Evolutionary conservation across 2,329 filamentous ascomycete species (phyloP), one percentile per base, ranked within the genome.

Genomic region (Talaromyces sp.): DNA sequence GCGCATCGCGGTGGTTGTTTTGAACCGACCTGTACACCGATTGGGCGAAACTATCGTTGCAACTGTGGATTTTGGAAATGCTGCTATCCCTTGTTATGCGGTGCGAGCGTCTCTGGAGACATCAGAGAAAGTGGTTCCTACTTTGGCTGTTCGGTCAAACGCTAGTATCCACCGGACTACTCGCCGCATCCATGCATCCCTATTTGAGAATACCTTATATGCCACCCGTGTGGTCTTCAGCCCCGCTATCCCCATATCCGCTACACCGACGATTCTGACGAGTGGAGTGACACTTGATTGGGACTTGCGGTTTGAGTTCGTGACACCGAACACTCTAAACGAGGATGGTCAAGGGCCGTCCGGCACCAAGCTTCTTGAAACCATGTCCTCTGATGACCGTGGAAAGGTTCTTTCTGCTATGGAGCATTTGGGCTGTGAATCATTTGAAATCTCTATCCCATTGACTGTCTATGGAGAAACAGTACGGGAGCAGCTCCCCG

Each of bases 241-340:
- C 8, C 89, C 91, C 0, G 88, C 90, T 0, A 91, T 99, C 44
- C 94, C 94, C 0, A 82, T 88, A 16, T 82, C 81, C 13, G 91
- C 90, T 0, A 96, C 92, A 1, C 94, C 94, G 0, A 91, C 94
- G 58, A 96, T 99, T 62, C 83, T 95, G 42, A 99, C 94, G 0
- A 96, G 86, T 56, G 92, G 92, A 2, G 84, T 99, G 3, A 89
- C 84, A 58, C 77, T 97, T 22, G 88, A 91, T 61, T 99, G 94
- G 94, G 89, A 88, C 70, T 78, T 99, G 30, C 81, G 90, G 1
- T 85, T 99, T 52, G 92, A 97, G 73, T 99, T 99, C 73, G 91
- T 96, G 22, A 93, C 93, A 5, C 87, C 89, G 5, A 84, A 81
- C 36, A 61, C 65, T 9, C 69, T 72, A 29, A 65, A 70, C 33